phyloP scores from a whole-genome alignment of 495 filamentous ascomycete species.

The Cudoniella acicularis region DNA sequence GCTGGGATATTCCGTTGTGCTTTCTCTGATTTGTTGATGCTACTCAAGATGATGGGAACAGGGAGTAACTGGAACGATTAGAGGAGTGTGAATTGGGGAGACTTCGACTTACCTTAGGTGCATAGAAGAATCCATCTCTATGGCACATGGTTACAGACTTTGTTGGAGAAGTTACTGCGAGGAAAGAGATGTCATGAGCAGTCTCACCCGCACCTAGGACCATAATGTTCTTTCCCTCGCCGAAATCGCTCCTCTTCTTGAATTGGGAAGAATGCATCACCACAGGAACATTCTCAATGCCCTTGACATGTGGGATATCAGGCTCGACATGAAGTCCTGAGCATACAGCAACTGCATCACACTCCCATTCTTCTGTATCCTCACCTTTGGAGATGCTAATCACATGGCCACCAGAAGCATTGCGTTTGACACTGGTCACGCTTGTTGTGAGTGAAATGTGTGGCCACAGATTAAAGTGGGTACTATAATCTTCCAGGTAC shows the following conservation, averaged over 20 bases:
- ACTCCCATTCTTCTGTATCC: conserved; percentile 26
- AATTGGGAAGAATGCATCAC: conserved; percentile 41
- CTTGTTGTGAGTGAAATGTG: conserved; percentile 33
- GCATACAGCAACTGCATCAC: conserved; percentile 41
- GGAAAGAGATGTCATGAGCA: conserved; percentile 37
- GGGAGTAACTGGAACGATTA: conserved; percentile 27
- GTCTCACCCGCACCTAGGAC: conserved; percentile 44
- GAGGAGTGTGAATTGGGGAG: neutral
- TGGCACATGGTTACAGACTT: conserved; percentile 39
- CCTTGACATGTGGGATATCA: conserved; percentile 34
- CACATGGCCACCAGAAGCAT: conserved; percentile 23
- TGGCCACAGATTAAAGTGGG: conserved; percentile 35
- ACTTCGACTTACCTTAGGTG: conserved; percentile 34
- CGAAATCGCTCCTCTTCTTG: conserved; percentile 37
- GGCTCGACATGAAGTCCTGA: conserved; percentile 39
- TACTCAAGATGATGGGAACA: conserved; percentile 29
- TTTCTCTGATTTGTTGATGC: conserved; percentile 23
- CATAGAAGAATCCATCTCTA: conserved; percentile 37
- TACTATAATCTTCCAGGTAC: conserved; percentile 39
- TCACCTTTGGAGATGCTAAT: conserved; percentile 24
- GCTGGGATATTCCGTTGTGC: conserved; percentile 36
- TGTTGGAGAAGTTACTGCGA: conserved; percentile 36
- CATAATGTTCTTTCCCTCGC: conserved; percentile 33
- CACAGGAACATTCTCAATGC: conserved; percentile 34
- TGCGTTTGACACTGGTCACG: conserved; percentile 25